Percentiles rank a stretch among this genome's conserved stretches.
Conservation (phyloP, 2,329 filamentous ascomycete species). For the Phoma sp. region DNA sequence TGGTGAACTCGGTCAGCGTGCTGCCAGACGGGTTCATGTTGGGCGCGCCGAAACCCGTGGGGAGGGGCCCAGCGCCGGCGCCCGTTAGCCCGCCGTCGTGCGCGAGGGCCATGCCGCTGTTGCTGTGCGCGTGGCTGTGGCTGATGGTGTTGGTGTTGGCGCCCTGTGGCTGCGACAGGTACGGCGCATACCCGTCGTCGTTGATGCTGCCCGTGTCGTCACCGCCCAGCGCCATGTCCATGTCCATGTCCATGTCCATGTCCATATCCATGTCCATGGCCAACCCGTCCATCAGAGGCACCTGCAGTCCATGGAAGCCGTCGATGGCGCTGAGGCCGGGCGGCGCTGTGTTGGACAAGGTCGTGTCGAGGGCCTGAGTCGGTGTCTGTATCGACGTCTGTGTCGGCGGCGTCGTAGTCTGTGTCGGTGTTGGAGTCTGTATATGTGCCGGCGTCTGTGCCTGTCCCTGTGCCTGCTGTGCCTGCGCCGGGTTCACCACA, state of each 20-base stretch:
- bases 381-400: too few species aligned
- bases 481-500: not conserved
- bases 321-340: slow-evolving; percentile 14
- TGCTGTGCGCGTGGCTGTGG: slow-evolving; percentile 16
- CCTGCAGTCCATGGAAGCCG: slow-evolving; percentile 42
- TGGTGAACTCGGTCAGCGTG: slow-evolving; percentile 70
- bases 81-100: slow-evolving; percentile 52
- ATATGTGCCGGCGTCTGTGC: slow-evolving; percentile 1
- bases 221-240: slow-evolving; percentile 37
- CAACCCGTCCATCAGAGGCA: slow-evolving; percentile 10
- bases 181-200: slow-evolving; percentile 21
- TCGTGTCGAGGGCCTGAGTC: too few species aligned
- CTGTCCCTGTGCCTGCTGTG: not conserved
- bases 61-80: slow-evolving; percentile 62
- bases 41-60: slow-evolving; percentile 59
- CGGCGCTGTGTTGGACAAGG: not conserved
- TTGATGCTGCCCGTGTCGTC: slow-evolving; percentile 31
- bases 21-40: slow-evolving; percentile 55
- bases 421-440: too few species aligned
- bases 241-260: slow-evolving; percentile 52
- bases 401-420: too few species aligned
- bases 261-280: slow-evolving; percentile 53
- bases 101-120: slow-evolving; percentile 29
- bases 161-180: slow-evolving; percentile 10
- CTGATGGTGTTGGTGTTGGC: slow-evolving; percentile 15